These are phyloP conservation scores for Citrullus colocynthis DNA, from an alignment of 306 rosid species.

Conservation along the genomic window DNA sequence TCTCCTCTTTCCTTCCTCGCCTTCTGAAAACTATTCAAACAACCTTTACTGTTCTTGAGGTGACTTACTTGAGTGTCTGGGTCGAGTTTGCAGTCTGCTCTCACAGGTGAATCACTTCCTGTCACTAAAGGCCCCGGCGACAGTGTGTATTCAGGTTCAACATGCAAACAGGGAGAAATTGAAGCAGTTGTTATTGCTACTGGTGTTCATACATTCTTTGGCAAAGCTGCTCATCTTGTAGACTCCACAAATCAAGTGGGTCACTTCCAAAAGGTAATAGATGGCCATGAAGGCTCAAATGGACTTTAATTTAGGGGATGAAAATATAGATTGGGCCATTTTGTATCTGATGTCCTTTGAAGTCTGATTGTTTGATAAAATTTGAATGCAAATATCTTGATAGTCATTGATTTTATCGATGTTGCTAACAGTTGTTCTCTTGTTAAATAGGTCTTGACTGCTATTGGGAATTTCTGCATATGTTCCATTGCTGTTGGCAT, in stretches of 20 bases:
- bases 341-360: not conserved
- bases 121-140: slow-evolving; percentile 57
- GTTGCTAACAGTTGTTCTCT: not conserved
- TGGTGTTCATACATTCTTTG: slow-evolving; percentile 81
- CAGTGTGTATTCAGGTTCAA: slow-evolving; percentile 68
- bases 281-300: not conserved
- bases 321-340: not conserved
- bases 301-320: not conserved
- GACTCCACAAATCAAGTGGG: slow-evolving; percentile 70
- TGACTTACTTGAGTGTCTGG: slow-evolving; percentile 2
- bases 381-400: no score
- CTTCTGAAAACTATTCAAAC: not conserved
- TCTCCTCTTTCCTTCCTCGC: not conserved
- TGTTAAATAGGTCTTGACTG: slow-evolving; percentile 56
- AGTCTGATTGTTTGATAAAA: not conserved
- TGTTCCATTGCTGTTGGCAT: slow-evolving; percentile 70
- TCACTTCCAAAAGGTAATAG: slow-evolving; percentile 66
- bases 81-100: slow-evolving; percentile 44
- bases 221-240: slow-evolving; percentile 85
- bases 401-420: not conserved
- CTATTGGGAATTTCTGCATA: slow-evolving; percentile 74
- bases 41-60: not conserved
- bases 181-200: slow-evolving; percentile 78
- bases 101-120: slow-evolving; percentile 77
- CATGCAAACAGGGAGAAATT: slow-evolving; percentile 85